Conservation (phyloP, 179 eudicot genomes). For the Sideroxylon spinosum region DNA sequence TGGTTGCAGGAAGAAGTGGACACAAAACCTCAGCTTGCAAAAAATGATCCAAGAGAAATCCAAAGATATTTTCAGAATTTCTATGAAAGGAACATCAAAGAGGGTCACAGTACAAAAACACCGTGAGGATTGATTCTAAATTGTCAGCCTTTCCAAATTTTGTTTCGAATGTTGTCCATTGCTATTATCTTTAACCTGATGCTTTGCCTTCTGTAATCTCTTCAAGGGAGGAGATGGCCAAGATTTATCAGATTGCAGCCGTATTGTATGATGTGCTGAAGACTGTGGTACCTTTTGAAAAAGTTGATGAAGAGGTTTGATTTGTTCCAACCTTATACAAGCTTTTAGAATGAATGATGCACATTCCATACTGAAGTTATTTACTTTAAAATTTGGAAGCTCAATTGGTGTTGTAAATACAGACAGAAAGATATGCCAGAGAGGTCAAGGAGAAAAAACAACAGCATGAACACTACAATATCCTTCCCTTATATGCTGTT, state of each 20-base stretch:
- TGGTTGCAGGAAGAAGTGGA: slow-evolving; percentile 70
- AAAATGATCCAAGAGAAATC: slow-evolving; percentile 71
- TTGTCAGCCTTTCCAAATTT: slow-evolving; percentile 7
- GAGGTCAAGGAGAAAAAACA: slow-evolving; percentile 83
- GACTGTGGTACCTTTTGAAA: slow-evolving; percentile 65
- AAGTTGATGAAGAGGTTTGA: slow-evolving; percentile 67
- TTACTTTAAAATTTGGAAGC: slow-evolving; percentile 8
- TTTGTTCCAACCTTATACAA: slow-evolving; percentile 15
- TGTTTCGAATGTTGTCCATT: background rate
- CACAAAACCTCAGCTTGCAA: slow-evolving; percentile 51
- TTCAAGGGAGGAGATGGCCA: slow-evolving; percentile 95
- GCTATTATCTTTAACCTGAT: slow-evolving; percentile 9
- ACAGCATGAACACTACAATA: slow-evolving; percentile 74
- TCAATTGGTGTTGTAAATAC: slow-evolving; percentile 26
- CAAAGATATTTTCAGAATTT: slow-evolving; percentile 65
- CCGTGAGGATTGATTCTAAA: slow-evolving; percentile 52
- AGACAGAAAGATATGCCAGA: slow-evolving; percentile 74
- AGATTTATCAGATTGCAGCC: slow-evolving; percentile 87
- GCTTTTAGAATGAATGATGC: background rate
- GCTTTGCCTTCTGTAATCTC: slow-evolving; percentile 15
- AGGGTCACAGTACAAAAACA: slow-evolving; percentile 72
- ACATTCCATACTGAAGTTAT: background rate
- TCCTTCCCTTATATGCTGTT: slow-evolving; percentile 79
- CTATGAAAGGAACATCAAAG: slow-evolving; percentile 65
- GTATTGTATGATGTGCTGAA: slow-evolving; percentile 81